Base-by-base conservation (phyloP, 768 basidiomycete species). In the Russula dissimulans region DNA sequence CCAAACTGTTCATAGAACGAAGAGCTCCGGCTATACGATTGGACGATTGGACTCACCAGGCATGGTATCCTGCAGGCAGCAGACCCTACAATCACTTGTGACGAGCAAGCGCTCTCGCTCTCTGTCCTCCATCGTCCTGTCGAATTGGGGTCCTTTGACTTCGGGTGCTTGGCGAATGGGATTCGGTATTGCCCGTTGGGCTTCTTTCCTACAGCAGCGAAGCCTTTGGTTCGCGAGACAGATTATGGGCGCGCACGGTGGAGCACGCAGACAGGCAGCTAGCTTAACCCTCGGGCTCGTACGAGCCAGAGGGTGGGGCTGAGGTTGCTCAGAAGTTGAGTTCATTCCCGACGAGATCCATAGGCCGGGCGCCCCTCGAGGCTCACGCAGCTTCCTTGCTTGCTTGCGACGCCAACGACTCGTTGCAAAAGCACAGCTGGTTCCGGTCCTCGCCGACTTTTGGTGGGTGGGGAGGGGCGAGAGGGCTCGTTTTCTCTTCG, bases 41-140 rank as follows among this genome's bases (percentile, higher is more conserved):
- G 48, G 29, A 48, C 18, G 32, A 43, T 48, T 44, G 55, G 44
- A 41, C 38, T 26, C 55, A 34, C 36, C 36, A 61, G 56, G 26
- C 60, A 61, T 61, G 60, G 44, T 36, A 18, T 34, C 60, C 60
- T 57, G 60, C 60, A 61, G 60, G 60, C 17, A 12, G 9, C 15
- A 9, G 18, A 54, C 17, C 18, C 56, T n/a, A 47, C 49, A 26
- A 49, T 43, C 42, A 44, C 54, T 49, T 18, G 49, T n/a, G 36
- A 43, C 42, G 32, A 39, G 7, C 45, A 34, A 54, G 46, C 45
- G 39, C 53, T 39, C 36, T 49, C 12, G 44, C 36, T 3, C 9
- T 42, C 39, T 11, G 4, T 11, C 7, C 34, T 11, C 7, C 34
- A 10, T 36, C 34, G 12, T 54, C 10, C 43, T 44, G 7, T 26